Evolutionary conservation across 2,329 filamentous ascomycete genomes (phyloP).

Genomic region (Gaeumannomyces sp.): DNA sequence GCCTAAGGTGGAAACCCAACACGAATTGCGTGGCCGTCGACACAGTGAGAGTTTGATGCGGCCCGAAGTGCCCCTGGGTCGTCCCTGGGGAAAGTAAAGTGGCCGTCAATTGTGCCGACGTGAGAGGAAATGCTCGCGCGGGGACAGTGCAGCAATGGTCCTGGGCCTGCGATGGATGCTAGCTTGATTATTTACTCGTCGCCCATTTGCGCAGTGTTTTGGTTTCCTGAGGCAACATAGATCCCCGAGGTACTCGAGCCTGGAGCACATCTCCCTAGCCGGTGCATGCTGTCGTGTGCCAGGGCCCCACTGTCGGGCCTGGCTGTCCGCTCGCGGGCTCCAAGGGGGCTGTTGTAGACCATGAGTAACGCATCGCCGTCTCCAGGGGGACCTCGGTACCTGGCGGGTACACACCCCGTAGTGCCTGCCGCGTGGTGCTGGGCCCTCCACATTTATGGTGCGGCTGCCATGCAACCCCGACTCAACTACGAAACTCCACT

Average conservation of each 20-base stretch:
- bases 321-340: neutral
- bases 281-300: neutral
- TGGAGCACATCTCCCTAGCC: neutral
- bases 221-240: conserved; percentile 1
- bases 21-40: neutral
- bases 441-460: neutral
- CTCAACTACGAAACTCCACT: no score
- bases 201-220: conserved; percentile 6
- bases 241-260: neutral
- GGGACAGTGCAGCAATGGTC: neutral
- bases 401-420: neutral
- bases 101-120: neutral
- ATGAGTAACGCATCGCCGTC: neutral
- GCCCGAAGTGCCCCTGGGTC: neutral
- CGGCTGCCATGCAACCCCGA: neutral
- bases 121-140: neutral
- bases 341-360: neutral
- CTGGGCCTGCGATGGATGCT: conserved; percentile 6
- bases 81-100: neutral
- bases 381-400: neutral
- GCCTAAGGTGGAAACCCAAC: neutral
- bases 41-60: neutral
- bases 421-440: neutral
- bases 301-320: neutral
- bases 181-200: conserved; percentile 11